These are phyloP conservation scores for Pichia heedii DNA, from an alignment of 805 yeast genomes.

Conservation along the genomic window DNA sequence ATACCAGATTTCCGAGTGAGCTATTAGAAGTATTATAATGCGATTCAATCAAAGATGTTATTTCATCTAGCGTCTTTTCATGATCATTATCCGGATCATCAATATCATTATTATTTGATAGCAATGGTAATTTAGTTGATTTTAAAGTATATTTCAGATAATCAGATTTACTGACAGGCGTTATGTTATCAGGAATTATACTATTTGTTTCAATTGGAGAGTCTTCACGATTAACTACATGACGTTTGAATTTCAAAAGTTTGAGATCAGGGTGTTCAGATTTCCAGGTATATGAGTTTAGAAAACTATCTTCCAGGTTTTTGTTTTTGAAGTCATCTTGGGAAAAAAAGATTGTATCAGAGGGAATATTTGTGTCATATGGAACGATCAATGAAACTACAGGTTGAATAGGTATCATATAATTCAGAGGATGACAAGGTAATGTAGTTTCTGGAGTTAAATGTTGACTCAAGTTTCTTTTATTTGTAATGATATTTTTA, in stretches of 20 bases:
- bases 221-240: too few species aligned
- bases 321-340: constrained; percentile 7
- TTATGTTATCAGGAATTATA: neutral
- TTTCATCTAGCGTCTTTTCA: neutral
- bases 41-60: neutral
- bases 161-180: constrained; percentile 12
- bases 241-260: constrained; percentile 23
- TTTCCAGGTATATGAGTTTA: constrained; percentile 15
- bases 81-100: neutral
- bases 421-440: constrained; percentile 26
- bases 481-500: constrained; percentile 6
- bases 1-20: too few species aligned
- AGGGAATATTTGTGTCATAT: constrained; percentile 10
- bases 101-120: neutral
- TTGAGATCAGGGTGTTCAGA: constrained; percentile 15
- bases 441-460: constrained; percentile 16
- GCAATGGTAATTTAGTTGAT: neutral
- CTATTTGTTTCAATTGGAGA: neutral
- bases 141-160: constrained; percentile 11
- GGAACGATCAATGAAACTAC: constrained; percentile 23
- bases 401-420: constrained; percentile 32
- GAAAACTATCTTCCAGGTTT: constrained; percentile 11
- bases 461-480: neutral
- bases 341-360: constrained; percentile 5
- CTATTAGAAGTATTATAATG: neutral